phyloP scores from a whole-genome alignment of 805 yeast species.

The Priceomyces carsonii region DNA sequence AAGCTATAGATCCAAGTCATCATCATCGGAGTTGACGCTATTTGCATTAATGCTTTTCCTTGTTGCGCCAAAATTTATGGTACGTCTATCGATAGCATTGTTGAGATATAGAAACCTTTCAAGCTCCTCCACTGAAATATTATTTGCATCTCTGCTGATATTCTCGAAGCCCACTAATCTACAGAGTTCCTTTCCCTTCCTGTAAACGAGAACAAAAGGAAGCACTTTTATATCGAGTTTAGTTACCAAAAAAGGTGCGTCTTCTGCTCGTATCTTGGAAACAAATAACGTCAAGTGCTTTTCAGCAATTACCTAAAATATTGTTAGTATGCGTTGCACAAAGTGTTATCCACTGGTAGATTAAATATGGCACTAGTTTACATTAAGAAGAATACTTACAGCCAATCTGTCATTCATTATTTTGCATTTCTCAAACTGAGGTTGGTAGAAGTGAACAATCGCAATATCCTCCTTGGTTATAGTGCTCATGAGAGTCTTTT shows the following conservation, averaged over 20 bases:
- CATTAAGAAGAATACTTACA: constrained; percentile 6
- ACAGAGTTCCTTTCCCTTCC: constrained; percentile 56
- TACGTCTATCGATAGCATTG: constrained; percentile 17
- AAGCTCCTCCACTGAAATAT: constrained; percentile 48
- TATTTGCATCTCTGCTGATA: constrained; percentile 47
- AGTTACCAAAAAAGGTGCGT: constrained; percentile 71
- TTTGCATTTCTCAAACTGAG: constrained; percentile 59
- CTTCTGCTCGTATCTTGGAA: constrained; percentile 55
- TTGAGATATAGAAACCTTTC: constrained; percentile 35
- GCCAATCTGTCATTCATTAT: constrained; percentile 50
- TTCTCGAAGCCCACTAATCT: constrained; percentile 71
- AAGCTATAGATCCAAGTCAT: constrained; percentile 12
- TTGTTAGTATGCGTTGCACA: constrained; percentile 8
- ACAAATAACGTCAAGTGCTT: constrained; percentile 59
- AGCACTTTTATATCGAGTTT: constrained; percentile 64
- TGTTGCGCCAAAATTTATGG: constrained; percentile 12
- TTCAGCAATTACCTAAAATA: constrained; percentile 44
- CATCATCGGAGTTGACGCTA: constrained; percentile 12
- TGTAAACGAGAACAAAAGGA: constrained; percentile 68
- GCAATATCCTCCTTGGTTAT: constrained; percentile 44
- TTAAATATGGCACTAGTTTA: not conserved
- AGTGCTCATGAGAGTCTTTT: constrained; percentile 55
- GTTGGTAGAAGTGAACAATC: constrained; percentile 66
- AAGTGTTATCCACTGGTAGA: not conserved
- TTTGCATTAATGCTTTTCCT: constrained; percentile 1